These are phyloP conservation scores for Phytomonas francai DNA, from an alignment of 208 protist species.

Conservation along the genomic window DNA sequence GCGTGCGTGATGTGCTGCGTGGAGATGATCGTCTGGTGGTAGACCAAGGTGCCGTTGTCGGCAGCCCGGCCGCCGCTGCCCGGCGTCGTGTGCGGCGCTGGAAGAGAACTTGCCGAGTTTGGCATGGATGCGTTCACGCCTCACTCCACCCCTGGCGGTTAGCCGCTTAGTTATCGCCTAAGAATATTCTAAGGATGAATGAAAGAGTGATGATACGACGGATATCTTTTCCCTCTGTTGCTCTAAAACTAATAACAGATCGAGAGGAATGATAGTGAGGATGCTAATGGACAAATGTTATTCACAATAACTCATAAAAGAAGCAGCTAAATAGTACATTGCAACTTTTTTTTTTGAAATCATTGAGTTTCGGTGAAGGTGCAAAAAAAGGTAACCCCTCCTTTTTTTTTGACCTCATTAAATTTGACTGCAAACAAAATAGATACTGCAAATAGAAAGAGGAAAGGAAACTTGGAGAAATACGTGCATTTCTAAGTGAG, in stretches of 20 bases:
- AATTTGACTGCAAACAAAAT: neutral
- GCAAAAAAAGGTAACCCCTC: neutral
- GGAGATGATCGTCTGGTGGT: slow-evolving; percentile 80
- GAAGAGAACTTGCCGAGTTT: neutral
- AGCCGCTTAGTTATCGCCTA: neutral
- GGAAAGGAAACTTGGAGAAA: neutral
- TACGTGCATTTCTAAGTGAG: neutral
- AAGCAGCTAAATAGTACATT: slow-evolving; percentile 6
- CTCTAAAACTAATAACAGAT: neutral
- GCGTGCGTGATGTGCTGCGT: slow-evolving; percentile 65
- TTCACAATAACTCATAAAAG: neutral
- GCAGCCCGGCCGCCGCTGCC: neutral
- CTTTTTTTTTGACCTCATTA: neutral
- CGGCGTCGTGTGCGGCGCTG: neutral
- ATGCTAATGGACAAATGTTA: neutral
- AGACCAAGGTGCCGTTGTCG: slow-evolving; percentile 47
- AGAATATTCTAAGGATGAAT: slow-evolving; percentile 11
- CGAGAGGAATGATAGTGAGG: slow-evolving; percentile 1
- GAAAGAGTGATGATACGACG: neutral
- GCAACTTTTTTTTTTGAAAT: slow-evolving; percentile 9
- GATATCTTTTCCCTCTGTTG: slow-evolving; percentile 5
- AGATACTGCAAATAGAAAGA: neutral
- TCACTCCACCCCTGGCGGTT: neutral
- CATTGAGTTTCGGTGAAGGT: slow-evolving; percentile 4
- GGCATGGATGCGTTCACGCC: neutral